These are phyloP conservation scores for Daldinia decipiens DNA, from an alignment of 495 filamentous ascomycete species.

Conservation along the genomic window DNA sequence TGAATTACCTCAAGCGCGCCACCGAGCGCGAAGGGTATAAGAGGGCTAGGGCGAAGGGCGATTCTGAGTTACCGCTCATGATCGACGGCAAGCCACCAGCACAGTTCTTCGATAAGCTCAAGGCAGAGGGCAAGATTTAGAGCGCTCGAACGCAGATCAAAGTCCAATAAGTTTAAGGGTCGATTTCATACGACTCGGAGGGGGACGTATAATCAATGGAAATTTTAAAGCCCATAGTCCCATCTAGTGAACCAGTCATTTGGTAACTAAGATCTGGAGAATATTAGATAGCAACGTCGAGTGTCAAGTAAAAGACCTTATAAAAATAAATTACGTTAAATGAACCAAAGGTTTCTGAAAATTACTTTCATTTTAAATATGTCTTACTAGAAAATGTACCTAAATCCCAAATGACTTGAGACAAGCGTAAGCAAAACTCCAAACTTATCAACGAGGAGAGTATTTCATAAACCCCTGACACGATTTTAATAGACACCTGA, in stretches of 20 bases:
- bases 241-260: too few relatives aligned
- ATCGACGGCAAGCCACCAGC: not conserved
- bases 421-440: not conserved
- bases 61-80: not conserved
- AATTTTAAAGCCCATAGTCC: not conserved
- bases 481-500: too few relatives aligned
- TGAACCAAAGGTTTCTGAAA: not conserved
- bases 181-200: not conserved
- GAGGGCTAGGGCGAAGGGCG: not conserved
- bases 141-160: not conserved
- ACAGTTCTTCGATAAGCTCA: not conserved
- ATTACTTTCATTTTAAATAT: not conserved
- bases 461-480: too few relatives aligned
- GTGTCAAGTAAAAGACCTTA: not conserved
- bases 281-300: too few relatives aligned
- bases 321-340: not conserved
- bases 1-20: not conserved
- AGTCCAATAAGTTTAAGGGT: not conserved
- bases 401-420: not conserved
- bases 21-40: not conserved
- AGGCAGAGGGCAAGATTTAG: not conserved
- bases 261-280: too few relatives aligned
- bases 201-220: not conserved
- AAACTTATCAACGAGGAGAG: too few relatives aligned
- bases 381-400: not conserved